These are phyloP conservation scores for Coprinopsis cinerea DNA, from an alignment of 768 basidiomycete species.

Conservation along the genomic window DNA sequence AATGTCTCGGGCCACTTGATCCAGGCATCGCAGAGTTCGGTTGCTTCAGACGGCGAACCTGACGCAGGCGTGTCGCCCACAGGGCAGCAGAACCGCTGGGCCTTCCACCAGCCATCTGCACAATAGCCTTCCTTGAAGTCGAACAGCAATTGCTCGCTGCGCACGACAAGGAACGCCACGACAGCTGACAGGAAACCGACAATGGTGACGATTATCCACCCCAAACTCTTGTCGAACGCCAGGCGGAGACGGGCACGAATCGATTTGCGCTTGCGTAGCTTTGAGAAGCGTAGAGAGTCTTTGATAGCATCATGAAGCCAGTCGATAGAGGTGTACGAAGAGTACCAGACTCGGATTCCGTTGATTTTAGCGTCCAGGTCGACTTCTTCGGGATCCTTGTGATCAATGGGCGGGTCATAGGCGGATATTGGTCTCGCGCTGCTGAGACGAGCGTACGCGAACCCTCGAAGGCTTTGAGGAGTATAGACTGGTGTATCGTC, in stretches of 20 bases:
- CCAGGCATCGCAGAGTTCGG: conserved; percentile 62
- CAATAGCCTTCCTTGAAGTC: conserved; percentile 94
- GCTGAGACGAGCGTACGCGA: conserved; percentile 32
- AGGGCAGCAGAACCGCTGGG: conserved; percentile 81
- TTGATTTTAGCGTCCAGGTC: conserved; percentile 66
- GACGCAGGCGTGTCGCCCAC: no score
- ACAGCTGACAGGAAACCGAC: conserved; percentile 84
- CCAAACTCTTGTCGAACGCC: conserved; percentile 68
- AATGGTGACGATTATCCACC: conserved; percentile 86
- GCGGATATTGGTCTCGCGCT: conserved; percentile 57
- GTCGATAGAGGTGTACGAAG: conserved; percentile 86
- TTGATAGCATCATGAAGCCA: conserved; percentile 98
- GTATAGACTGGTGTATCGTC: conserved; percentile 32
- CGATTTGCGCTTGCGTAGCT: conserved; percentile 65
- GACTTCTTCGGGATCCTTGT: conserved; percentile 32
- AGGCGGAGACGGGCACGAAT: conserved; percentile 59
- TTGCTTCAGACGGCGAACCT: conserved; percentile 22
- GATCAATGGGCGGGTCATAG: conserved; percentile 52
- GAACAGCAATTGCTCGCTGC: conserved; percentile 84
- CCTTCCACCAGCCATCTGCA: conserved; percentile 56
- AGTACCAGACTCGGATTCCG: conserved; percentile 88
- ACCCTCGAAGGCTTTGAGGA: conserved; percentile 29
- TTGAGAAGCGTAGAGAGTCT: conserved; percentile 77
- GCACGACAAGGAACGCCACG: conserved; percentile 80
- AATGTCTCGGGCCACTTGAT: conserved; percentile 66